Evolutionary conservation across 768 basidiomycete genomes (phyloP), one percentile per base, ranked within the genome.

Genomic region (Imleria badia): DNA sequence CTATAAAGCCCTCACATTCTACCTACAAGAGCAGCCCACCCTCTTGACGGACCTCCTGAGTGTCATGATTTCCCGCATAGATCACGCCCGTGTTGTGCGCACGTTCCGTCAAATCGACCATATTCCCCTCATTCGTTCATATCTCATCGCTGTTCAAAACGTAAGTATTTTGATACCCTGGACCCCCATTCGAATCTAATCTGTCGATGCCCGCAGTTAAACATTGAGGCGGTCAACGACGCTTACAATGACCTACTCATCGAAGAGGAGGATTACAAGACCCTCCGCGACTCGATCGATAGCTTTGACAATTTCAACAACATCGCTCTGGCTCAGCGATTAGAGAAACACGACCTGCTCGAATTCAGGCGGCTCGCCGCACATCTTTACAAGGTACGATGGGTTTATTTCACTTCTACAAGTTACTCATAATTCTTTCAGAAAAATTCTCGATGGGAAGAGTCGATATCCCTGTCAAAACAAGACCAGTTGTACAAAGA

Each of bases 271-370:
- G 96, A 99, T 69, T 93, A 95, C 78, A 94, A 96, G 73, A 98
- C 96, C 0, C 82, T 99, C 9, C 90, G 96, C 10, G 97, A 97
- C 71, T 95, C 93, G 11, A 95, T 98, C 48, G 96, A 98, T 74
- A 94, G 94, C 70, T 95, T 97, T 67, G 94, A 98, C 74, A 98
- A 97, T 74, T 99, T 97, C 77, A 91, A 98, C 73, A 93, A 91
- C 62, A 85, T 93, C 55, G 80, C 76, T 30, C 84, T 99, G 31
- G 95, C 96, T 1, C 82, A 82, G 64, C 83, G 90, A 46, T 73
- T 99, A 52, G 93, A 97, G 73, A 84, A 82, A 60, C 96, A 98
- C 66, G 89, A 89, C 51, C 81, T 98, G 19, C 79, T 99, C 19
- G 97, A 98, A 71, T 98, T 98, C 83, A 82, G 97, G 39, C 78